Evolutionary conservation across 1,284 basidiomycete genomes (phyloP).

Genomic region (Sphagnurus paluster): DNA sequence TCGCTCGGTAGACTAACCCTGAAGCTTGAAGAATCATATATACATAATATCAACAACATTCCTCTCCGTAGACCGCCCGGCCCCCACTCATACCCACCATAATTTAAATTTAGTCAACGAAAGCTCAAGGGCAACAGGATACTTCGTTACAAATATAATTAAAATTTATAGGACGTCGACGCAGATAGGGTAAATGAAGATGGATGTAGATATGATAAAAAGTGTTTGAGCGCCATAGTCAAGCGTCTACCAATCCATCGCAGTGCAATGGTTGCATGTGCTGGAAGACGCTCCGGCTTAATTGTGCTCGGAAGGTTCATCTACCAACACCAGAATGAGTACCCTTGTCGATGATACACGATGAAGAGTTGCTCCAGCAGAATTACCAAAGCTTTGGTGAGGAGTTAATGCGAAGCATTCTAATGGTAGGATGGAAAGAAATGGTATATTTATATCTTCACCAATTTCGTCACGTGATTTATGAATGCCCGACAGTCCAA

Average conservation of each 20-base stretch:
- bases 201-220: neutral
- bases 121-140: no score
- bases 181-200: neutral
- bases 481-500: no score
- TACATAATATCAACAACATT: no score
- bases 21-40: no score
- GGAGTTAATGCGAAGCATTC: slow-evolving; percentile 15
- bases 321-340: slow-evolving; percentile 43
- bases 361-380: slow-evolving; percentile 39
- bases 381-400: slow-evolving; percentile 24
- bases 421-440: neutral
- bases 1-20: no score
- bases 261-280: slow-evolving; percentile 36
- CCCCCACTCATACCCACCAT: no score
- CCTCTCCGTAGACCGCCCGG: no score
- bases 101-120: no score
- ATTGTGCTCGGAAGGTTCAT: slow-evolving; percentile 57
- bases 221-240: slow-evolving; percentile 73
- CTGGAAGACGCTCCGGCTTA: slow-evolving; percentile 76
- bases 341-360: slow-evolving; percentile 43
- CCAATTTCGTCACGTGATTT: no score
- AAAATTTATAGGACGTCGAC: neutral
- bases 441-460: neutral
- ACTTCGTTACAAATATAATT: no score
- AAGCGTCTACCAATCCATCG: slow-evolving; percentile 61